Evolutionary conservation across 1,284 basidiomycete genomes (phyloP).

Genomic region (Chalciporus sp.): DNA sequence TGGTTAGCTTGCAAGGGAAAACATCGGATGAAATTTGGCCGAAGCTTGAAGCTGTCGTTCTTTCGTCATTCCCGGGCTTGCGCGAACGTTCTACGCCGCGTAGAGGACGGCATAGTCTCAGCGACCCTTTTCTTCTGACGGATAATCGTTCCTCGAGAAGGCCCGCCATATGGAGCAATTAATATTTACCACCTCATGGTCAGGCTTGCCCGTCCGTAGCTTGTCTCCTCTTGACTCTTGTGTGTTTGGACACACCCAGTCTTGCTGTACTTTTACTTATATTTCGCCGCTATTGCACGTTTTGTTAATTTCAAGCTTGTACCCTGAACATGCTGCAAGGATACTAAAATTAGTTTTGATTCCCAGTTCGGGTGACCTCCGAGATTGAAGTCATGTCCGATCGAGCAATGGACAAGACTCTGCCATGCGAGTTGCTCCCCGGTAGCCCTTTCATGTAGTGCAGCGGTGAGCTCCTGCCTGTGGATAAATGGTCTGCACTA

Average conservation of each 20-base stretch:
- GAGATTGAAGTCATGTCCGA: too few relatives aligned
- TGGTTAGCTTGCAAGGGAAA: conserved; percentile 79
- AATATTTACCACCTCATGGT: conserved; percentile 33
- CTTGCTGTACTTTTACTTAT: conserved; percentile 20
- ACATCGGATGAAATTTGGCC: conserved; percentile 96
- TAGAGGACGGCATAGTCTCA: conserved; percentile 50
- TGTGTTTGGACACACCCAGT: conserved; percentile 5
- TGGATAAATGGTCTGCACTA: too few relatives aligned
- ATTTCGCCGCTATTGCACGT: conserved; percentile 1
- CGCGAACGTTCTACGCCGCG: conserved; percentile 49
- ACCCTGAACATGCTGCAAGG: background rate
- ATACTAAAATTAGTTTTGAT: too few relatives aligned
- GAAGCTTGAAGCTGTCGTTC: conserved; percentile 64
- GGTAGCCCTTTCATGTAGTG: background rate
- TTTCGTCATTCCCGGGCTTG: conserved; percentile 57
- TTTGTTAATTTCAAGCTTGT: background rate
- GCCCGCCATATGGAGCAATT: conserved; percentile 21
- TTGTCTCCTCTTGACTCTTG: conserved; percentile 27
- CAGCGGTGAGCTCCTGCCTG: too few relatives aligned
- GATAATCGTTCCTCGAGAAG: conserved; percentile 8
- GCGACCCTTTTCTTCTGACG: conserved; percentile 39
- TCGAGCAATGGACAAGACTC: too few relatives aligned
- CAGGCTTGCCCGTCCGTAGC: conserved; percentile 62
- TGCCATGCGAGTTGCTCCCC: too few relatives aligned
- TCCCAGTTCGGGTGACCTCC: too few relatives aligned